phyloP scores from a whole-genome alignment of 208 protist genomes.

The Trypanosoma conorhini region DNA sequence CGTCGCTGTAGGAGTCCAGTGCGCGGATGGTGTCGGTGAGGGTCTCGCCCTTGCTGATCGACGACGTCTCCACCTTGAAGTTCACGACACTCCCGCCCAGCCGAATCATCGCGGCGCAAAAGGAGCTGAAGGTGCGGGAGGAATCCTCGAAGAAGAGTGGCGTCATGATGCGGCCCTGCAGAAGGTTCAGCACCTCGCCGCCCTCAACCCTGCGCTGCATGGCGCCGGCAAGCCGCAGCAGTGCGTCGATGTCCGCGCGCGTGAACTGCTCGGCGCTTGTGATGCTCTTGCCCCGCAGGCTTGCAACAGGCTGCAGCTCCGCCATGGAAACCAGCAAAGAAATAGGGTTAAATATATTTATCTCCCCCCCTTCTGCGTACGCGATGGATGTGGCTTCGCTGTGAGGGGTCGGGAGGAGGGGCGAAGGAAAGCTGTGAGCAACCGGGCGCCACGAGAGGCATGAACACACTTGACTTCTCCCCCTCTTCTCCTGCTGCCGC shows the following conservation, averaged over 20 bases:
- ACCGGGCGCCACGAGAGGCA: too few relatives aligned
- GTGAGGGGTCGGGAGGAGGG: too few relatives aligned
- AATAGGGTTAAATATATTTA: too few relatives aligned
- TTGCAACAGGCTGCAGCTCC: slow-evolving; percentile 41
- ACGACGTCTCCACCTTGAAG: slow-evolving; percentile 80
- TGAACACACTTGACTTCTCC: too few relatives aligned
- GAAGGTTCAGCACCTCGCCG: slow-evolving; percentile 53
- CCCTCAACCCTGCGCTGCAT: slow-evolving; percentile 47
- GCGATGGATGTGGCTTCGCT: too few relatives aligned
- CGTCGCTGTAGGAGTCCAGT: slow-evolving; percentile 93
- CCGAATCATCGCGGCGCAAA: slow-evolving; percentile 82
- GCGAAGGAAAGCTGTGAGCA: too few relatives aligned
- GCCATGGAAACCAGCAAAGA: slow-evolving; percentile 8
- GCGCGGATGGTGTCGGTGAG: slow-evolving; percentile 86
- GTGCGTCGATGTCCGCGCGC: slow-evolving; percentile 63
- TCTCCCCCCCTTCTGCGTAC: slow-evolving; percentile 7
- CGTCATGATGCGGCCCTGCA: slow-evolving; percentile 80
- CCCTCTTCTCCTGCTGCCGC: too few relatives aligned
- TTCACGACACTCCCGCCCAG: slow-evolving; percentile 82
- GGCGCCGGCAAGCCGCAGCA: slow-evolving; percentile 57
- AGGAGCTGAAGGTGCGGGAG: slow-evolving; percentile 76
- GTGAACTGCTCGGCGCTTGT: slow-evolving; percentile 66
- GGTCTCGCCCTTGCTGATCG: slow-evolving; percentile 85
- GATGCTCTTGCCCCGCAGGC: slow-evolving; percentile 69
- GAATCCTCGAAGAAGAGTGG: slow-evolving; percentile 89